Evolutionary conservation across 2,329 filamentous ascomycete species (phyloP).

Genomic region (Nothopassalora personata): DNA sequence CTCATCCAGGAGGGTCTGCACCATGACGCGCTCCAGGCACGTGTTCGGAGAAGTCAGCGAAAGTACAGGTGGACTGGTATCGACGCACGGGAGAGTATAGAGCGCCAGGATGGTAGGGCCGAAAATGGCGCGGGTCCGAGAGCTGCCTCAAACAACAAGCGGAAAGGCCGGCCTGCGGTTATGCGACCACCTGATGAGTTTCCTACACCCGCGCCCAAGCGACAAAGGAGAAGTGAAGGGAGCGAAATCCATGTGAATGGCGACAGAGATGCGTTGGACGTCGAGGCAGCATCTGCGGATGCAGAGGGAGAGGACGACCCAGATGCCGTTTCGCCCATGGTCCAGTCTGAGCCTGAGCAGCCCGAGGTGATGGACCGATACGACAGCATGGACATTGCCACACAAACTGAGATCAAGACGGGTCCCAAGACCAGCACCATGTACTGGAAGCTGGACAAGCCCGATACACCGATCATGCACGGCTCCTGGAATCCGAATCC

Average conservation of each 20-base stretch:
- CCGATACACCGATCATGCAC: constrained; percentile 25
- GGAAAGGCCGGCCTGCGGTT: constrained; percentile 13
- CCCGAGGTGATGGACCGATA: constrained; percentile 27
- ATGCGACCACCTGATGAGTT: constrained; percentile 28
- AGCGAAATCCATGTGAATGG: constrained; percentile 37
- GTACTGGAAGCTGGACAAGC: constrained; percentile 31
- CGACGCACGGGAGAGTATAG: constrained; percentile 20
- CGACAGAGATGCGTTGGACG: constrained; percentile 41
- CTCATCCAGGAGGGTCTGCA: constrained; percentile 59
- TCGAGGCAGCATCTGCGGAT: constrained; percentile 31
- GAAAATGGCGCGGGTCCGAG: constrained; percentile 15
- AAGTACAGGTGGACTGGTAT: constrained; percentile 25
- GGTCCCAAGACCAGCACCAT: constrained; percentile 32
- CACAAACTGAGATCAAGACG: constrained; percentile 32
- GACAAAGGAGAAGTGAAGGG: constrained; percentile 30
- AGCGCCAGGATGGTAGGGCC: constrained; percentile 13
- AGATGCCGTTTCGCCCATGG: constrained; percentile 24
- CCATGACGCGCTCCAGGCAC: constrained; percentile 38
- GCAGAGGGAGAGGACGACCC: constrained; percentile 25
- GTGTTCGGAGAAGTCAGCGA: constrained; percentile 21
- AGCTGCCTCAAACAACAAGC: constrained; percentile 11
- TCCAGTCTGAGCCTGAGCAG: constrained; percentile 23
- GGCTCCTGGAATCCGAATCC: constrained; percentile 29
- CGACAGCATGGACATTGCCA: constrained; percentile 31
- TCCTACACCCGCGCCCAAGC: constrained; percentile 30